These are phyloP conservation scores for Penicillium concentricum DNA, from an alignment of 2,329 filamentous ascomycete genomes.

Conservation along the genomic window DNA sequence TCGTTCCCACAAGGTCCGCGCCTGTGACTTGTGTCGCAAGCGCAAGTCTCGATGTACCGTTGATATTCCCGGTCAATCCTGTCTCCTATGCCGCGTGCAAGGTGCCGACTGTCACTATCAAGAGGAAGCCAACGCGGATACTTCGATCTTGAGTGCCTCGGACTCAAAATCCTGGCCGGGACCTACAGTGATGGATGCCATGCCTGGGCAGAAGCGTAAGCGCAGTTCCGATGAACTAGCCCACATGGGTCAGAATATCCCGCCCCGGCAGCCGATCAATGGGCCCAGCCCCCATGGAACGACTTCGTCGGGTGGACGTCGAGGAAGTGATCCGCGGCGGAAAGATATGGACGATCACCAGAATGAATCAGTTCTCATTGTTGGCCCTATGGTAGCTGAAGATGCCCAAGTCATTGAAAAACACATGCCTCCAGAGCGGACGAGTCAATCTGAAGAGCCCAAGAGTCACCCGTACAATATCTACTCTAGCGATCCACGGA, in stretches of 20 bases:
- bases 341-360: constrained; percentile 37
- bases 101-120: constrained; percentile 59
- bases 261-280: constrained; percentile 21
- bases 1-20: constrained; percentile 61
- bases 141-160: constrained; percentile 24
- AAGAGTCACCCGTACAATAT: constrained; percentile 52
- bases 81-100: constrained; percentile 59
- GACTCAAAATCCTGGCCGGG: constrained; percentile 31
- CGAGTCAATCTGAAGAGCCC: constrained; percentile 38
- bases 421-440: constrained; percentile 51
- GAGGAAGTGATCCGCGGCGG: constrained; percentile 33
- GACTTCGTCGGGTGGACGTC: constrained; percentile 24
- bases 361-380: constrained; percentile 53
- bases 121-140: constrained; percentile 33
- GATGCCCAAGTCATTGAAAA: constrained; percentile 63
- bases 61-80: constrained; percentile 53
- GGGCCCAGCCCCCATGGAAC: constrained; percentile 26
- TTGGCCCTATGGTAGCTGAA: constrained; percentile 59
- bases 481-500: constrained; percentile 49
- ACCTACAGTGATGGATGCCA: constrained; percentile 24
- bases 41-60: constrained; percentile 63
- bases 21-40: constrained; percentile 59
- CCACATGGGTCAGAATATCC: constrained; percentile 16
- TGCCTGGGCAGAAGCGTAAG: constrained; percentile 39
- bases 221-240: constrained; percentile 31